Conservation (phyloP, 1,139 yeast species). For the Zygoascus sp. region DNA sequence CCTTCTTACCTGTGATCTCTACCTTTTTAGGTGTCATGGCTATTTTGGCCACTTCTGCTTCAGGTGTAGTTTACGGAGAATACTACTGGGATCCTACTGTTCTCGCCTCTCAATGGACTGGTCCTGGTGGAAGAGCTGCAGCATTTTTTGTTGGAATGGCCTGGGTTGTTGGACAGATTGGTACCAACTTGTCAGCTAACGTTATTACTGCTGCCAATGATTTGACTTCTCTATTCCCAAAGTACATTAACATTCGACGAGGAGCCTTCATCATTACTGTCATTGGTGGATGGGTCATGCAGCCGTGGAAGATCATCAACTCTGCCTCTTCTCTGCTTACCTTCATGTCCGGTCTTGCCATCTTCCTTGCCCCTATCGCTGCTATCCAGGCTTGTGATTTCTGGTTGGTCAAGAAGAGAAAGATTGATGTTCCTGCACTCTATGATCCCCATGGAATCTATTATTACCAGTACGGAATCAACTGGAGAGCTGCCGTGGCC, state of each 20-base stretch:
- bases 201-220: constrained; percentile 54
- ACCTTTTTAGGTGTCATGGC: constrained; percentile 34
- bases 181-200: constrained; percentile 47
- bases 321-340: constrained; percentile 37
- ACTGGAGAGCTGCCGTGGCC: constrained; percentile 42
- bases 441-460: constrained; percentile 39
- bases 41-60: constrained; percentile 33
- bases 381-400: constrained; percentile 41
- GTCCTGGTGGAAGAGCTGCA: constrained; percentile 32
- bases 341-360: constrained; percentile 37
- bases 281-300: constrained; percentile 43
- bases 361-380: constrained; percentile 45
- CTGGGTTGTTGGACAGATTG: constrained; percentile 45
- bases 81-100: constrained; percentile 26
- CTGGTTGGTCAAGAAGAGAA: constrained; percentile 40
- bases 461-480: constrained; percentile 38
- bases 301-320: constrained; percentile 49
- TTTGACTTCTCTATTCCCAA: constrained; percentile 46
- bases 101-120: constrained; percentile 21
- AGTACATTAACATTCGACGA: constrained; percentile 47
- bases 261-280: constrained; percentile 45
- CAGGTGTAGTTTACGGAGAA: constrained; percentile 32
- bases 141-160: constrained; percentile 45
- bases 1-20: constrained; percentile 36
- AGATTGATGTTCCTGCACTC: constrained; percentile 36